Conservation (phyloP, 257 asterid species). For the Schizonepeta tenuifolia region DNA sequence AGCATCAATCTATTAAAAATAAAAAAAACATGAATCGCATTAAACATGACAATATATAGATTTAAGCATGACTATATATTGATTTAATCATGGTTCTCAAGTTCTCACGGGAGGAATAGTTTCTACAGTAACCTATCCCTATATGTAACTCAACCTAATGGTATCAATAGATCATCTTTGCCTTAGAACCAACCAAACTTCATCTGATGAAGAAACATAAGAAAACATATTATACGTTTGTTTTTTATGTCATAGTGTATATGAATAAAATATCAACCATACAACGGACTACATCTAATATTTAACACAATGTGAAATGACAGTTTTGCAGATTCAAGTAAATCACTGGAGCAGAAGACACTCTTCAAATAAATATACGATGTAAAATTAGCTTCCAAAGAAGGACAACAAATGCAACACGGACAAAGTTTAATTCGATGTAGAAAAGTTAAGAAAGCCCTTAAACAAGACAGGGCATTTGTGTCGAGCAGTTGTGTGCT, state of each 20-base stretch:
- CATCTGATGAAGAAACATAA: neutral
- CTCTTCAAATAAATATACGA: neutral
- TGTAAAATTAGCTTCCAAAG: neutral
- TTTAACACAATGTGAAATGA: neutral
- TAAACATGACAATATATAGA: no score
- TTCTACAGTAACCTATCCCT: no score
- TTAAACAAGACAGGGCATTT: neutral
- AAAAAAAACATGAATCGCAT: no score
- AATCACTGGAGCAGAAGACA: neutral
- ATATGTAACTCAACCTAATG: neutral
- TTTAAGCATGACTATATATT: no score
- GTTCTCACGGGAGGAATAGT: no score
- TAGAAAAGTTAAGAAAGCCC: neutral
- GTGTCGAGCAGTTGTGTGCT: no score
- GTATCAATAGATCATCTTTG: neutral
- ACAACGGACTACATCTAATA: neutral
- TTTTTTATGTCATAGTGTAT: neutral
- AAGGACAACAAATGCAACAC: neutral
- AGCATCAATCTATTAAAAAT: no score
- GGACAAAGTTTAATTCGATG: neutral
- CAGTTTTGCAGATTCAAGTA: slow-evolving; percentile 1
- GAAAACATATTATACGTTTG: neutral
- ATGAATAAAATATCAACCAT: neutral
- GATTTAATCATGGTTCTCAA: no score
- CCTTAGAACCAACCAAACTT: neutral